Evolutionary conservation across 768 basidiomycete genomes (phyloP), one percentile per base, ranked within the genome.

Genomic region (Lenzites betulinus): DNA sequence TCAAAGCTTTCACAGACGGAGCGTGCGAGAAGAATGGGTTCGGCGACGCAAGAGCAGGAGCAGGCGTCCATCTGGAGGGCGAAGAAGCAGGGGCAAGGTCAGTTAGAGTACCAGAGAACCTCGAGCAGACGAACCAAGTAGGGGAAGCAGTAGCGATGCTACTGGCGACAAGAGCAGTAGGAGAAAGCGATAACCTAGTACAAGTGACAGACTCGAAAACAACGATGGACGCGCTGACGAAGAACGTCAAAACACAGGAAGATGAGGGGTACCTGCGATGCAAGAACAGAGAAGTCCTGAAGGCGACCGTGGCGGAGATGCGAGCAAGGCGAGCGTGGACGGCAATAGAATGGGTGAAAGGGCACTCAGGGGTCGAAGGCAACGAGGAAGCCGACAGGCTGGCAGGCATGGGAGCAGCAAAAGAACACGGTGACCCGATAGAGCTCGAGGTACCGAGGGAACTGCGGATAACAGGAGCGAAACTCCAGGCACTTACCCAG

Each of bases 251-350:
- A 7, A 46, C 48, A 1, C 66, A 68, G 64, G 73, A 77, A 41
- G 66, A 76, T 39, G 12, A 15, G 0, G 74, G 75, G 0, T 78
- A 64, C 66, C 67, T 70, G 0, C 50, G 41, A 0, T 47, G 65
- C 0, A 18, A 36, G 1, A 75, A 77, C 41, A 48, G n/a, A 5
- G 15, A 1, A 2, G 3, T 59, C 15, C 26, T 20, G 13, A 22
- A 12, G 23, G 35, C 26, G 3, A 22, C 15, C 0, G 6, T 59
- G 5, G 51, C 44, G 1, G 26, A 20, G 22, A 20, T 48, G 4
- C 33, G 44, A 9, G 2, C 7, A 1, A 11, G 58, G n/a, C 38
- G 23, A n/a, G 58, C 58, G 23, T 36, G 46, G 20, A 53, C 58
- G 0, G 42, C 36, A 20, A 28, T 59, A 25, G 11, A 26, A 7